Conservation (phyloP, 140 eudicot species). For the Anethum foeniculum region DNA sequence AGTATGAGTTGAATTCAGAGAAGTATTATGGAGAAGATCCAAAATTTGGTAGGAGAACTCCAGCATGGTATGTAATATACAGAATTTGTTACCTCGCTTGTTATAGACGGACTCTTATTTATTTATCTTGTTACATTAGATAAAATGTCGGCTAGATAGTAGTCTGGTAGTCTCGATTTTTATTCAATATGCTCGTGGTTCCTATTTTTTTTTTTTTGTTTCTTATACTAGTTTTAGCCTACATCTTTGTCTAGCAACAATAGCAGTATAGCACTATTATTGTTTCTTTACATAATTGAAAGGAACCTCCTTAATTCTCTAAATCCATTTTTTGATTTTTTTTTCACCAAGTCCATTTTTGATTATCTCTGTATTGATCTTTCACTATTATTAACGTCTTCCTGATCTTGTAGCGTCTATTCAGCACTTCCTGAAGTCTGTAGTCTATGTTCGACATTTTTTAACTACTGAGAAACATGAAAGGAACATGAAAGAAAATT, state of each 20-base stretch:
- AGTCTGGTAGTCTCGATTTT: not conserved
- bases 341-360: not conserved
- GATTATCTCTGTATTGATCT: not conserved
- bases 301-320: not conserved
- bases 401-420: not conserved
- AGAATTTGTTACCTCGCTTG: not conserved
- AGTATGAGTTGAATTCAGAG: constrained; percentile 44
- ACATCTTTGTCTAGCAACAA: not conserved
- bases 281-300: not conserved
- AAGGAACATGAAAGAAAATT: not conserved
- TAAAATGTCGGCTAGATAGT: not conserved
- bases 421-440: not conserved
- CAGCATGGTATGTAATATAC: constrained; percentile 45
- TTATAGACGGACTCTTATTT: not conserved
- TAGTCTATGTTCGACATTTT: not conserved
- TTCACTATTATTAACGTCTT: not conserved
- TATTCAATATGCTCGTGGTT: not conserved
- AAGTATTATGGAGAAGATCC: constrained; percentile 36
- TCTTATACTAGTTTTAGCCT: not conserved
- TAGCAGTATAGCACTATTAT: not conserved
- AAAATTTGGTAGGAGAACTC: constrained; percentile 42
- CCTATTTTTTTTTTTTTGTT: not conserved
- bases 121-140: not conserved
- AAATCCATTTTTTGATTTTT: not conserved
- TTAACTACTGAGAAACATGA: not conserved